Conservation (phyloP, 768 basidiomycete species). For the Tulasnella sp. region DNA sequence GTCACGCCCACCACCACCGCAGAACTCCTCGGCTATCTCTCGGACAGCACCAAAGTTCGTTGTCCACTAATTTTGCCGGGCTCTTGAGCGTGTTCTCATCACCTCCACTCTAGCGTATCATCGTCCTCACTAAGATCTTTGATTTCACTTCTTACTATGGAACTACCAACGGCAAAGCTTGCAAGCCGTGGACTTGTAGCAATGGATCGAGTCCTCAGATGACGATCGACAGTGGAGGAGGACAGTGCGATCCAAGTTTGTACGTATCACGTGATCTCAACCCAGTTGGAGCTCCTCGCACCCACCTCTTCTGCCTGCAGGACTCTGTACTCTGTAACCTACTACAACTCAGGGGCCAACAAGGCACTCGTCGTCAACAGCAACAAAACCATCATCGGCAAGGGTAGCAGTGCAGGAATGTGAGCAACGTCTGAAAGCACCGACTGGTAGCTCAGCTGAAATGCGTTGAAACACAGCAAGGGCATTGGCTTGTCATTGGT, state of each 20-base stretch:
- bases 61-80: accelerated
- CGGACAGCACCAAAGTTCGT: not conserved
- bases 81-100: not conserved
- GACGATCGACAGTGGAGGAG: not conserved
- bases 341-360: not conserved
- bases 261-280: not conserved
- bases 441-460: not conserved
- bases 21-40: not conserved
- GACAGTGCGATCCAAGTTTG: not conserved
- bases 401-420: not conserved
- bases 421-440: not conserved
- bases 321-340: not conserved
- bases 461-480: not conserved
- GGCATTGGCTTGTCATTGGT: not conserved
- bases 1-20: not conserved
- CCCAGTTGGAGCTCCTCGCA: no score
- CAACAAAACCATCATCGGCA: not conserved
- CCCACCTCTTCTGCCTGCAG: not conserved
- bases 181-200: not conserved
- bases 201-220: not conserved
- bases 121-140: constrained; percentile 7
- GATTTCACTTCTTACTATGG: not conserved
- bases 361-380: not conserved
- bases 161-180: not conserved
- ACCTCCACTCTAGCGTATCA: not conserved